phyloP scores from a whole-genome alignment of 2,329 filamentous ascomycete genomes.

The Pseudogymnoascus sp. region DNA sequence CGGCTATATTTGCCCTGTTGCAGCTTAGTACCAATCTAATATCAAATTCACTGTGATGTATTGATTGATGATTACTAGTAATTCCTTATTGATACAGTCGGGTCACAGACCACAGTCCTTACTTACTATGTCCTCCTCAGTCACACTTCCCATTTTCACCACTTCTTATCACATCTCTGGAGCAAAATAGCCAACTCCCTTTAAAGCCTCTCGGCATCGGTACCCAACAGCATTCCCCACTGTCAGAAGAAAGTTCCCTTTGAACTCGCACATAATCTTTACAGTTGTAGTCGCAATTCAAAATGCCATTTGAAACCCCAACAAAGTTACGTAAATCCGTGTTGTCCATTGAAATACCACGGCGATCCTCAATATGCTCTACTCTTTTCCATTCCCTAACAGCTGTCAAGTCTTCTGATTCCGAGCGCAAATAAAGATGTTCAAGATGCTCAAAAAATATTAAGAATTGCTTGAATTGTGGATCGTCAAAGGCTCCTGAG shows the following conservation, averaged over 20 bases:
- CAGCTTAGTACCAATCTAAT: too few relatives aligned
- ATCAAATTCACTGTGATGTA: too few relatives aligned
- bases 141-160: constrained; percentile 7
- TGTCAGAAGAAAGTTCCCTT: constrained; percentile 10
- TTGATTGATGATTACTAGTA: too few relatives aligned
- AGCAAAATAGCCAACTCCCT: constrained; percentile 12
- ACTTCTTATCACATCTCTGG: constrained; percentile 10
- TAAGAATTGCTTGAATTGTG: constrained; percentile 11
- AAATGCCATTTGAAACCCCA: constrained; percentile 12
- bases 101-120: neutral
- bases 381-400: constrained; percentile 13
- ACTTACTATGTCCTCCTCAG: neutral
- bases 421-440: constrained; percentile 10
- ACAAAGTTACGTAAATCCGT: constrained; percentile 11
- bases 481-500: constrained; percentile 6
- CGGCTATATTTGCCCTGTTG: too few relatives aligned
- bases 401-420: constrained; percentile 8
- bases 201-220: constrained; percentile 12
- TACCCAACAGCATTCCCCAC: constrained; percentile 11
- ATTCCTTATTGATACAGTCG: too few relatives aligned
- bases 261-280: constrained; percentile 12
- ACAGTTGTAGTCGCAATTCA: constrained; percentile 11
- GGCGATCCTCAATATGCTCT: constrained; percentile 8
- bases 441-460: constrained; percentile 12
- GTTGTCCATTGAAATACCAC: constrained; percentile 6